Evolutionary conservation across 208 protist species (phyloP).

Genomic region (Willaertia magna): DNA sequence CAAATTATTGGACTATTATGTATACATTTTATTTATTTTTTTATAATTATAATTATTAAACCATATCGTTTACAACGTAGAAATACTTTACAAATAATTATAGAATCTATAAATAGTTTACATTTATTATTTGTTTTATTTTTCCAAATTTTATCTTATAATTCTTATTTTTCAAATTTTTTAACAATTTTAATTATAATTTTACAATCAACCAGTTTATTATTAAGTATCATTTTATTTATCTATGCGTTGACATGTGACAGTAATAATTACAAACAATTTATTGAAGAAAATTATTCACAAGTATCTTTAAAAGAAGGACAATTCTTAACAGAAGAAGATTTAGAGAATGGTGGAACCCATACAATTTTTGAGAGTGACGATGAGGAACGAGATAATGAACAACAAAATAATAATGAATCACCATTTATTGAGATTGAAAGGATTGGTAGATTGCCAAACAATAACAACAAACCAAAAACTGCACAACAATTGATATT

Average conservation of each 20-base stretch:
- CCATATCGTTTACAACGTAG: background rate
- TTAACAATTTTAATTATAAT: background rate
- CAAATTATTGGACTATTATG: background rate
- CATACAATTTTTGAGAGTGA: background rate
- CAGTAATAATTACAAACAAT: no score
- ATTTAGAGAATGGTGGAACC: background rate
- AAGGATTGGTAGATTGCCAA: no score
- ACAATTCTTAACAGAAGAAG: background rate
- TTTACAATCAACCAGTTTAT: no score
- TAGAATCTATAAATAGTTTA: background rate
- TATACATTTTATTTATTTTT: background rate
- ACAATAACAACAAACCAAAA: no score
- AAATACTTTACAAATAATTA: background rate
- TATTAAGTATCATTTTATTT: no score
- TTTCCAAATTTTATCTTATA: background rate
- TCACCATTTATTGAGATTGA: no score
- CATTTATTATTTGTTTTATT: background rate
- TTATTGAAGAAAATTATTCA: no score
- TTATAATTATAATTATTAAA: background rate
- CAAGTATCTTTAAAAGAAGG: no score
- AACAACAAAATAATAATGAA: no score
- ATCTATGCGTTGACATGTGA: no score
- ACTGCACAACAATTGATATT: no score
- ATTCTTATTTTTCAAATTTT: background rate
- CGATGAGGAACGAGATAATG: no score